Conservation (phyloP, 2,329 filamentous ascomycete genomes). For the Pseudogymnoascus sp. region DNA sequence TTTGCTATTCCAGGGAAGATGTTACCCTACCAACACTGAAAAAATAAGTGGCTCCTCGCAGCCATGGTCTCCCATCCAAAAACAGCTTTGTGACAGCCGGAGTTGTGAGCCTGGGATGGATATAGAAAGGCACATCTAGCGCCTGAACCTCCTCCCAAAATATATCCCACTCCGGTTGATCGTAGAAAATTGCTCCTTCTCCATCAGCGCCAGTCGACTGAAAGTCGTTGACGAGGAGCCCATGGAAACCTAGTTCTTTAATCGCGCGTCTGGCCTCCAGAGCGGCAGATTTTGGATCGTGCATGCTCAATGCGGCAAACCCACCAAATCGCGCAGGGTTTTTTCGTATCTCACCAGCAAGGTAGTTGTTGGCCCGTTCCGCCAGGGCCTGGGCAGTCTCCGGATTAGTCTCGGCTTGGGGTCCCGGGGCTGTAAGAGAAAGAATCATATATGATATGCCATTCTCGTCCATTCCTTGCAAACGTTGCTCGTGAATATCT, state of each 20-base stretch:
- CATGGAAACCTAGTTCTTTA: neutral
- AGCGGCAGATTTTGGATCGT: neutral
- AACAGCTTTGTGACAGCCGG: constrained; percentile 55
- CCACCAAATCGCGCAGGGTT: neutral
- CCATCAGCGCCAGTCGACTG: neutral
- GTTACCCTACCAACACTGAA: constrained; percentile 58
- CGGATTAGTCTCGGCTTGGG: constrained; percentile 38
- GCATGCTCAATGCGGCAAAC: neutral
- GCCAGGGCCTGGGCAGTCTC: neutral
- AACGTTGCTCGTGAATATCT: constrained; percentile 27
- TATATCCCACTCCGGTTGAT: neutral
- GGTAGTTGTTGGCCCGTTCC: neutral
- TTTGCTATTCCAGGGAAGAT: constrained; percentile 52
- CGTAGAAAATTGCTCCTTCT: neutral
- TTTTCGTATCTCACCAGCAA: neutral
- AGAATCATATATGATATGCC: constrained; percentile 42
- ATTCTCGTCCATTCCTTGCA: constrained; percentile 38
- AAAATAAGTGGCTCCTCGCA: constrained; percentile 55
- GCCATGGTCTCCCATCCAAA: constrained; percentile 41
- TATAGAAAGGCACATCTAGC: neutral
- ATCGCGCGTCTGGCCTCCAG: neutral
- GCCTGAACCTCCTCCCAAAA: neutral
- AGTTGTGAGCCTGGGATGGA: constrained; percentile 39
- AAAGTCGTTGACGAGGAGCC: neutral
- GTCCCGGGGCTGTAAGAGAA: constrained; percentile 41